phyloP scores from a whole-genome alignment of 768 basidiomycete species.

The Trametes cubensis region DNA sequence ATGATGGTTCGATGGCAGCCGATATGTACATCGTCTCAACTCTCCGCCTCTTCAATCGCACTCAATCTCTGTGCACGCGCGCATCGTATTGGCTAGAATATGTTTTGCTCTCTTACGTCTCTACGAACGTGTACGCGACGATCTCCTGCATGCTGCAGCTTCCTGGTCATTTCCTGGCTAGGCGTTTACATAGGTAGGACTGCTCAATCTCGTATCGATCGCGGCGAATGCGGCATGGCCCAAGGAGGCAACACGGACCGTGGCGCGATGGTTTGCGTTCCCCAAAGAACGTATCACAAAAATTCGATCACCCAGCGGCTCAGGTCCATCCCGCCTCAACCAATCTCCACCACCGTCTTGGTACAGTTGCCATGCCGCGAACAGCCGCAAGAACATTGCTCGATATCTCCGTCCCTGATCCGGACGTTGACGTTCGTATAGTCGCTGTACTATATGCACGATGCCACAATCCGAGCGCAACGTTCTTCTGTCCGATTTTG shows the following conservation, averaged over 20 bases:
- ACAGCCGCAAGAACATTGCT: too few species aligned
- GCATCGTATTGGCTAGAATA: constrained; percentile 6
- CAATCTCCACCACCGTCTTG: too few species aligned
- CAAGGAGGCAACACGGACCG: constrained; percentile 14
- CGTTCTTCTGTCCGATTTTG: too few species aligned
- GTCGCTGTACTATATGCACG: too few species aligned
- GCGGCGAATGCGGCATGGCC: constrained; percentile 17
- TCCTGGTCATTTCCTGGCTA: neutral
- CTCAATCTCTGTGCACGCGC: neutral
- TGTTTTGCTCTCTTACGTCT: constrained; percentile 4
- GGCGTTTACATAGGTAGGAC: neutral
- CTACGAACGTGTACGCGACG: constrained; percentile 24
- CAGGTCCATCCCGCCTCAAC: constrained; percentile 5
- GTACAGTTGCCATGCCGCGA: too few species aligned
- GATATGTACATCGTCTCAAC: constrained; percentile 19
- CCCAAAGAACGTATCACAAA: constrained; percentile 14
- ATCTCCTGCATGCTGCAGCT: constrained; percentile 3
- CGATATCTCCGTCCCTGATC: too few species aligned
- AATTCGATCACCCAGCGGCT: constrained; percentile 7
- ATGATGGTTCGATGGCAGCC: constrained; percentile 24
- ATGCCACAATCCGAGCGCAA: too few species aligned
- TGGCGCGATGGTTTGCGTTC: constrained; percentile 12
- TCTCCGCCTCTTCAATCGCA: neutral
- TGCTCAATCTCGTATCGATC: constrained; percentile 16
- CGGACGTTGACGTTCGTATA: too few species aligned